Evolutionary conservation across 164 flowering plant genomes (phyloP).

Genomic region (Vitis vinifera): ASM3070453v1 NC_081823.1:4966001-4966500

Average conservation of each 20-base stretch:
- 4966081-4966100: slow-evolving; percentile 20
- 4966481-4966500: slow-evolving; percentile 16
- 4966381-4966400: slow-evolving; percentile 29
- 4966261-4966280: slow-evolving; percentile 25
- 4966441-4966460: slow-evolving; percentile 43
- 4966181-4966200: slow-evolving; percentile 49
- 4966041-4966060: slow-evolving; percentile 17
- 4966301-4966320: slow-evolving; percentile 34
- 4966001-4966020: background rate
- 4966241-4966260: slow-evolving; percentile 26
- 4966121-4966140: slow-evolving; percentile 72
- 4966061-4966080: slow-evolving; percentile 30
- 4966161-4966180: slow-evolving; percentile 47
- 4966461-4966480: slow-evolving; percentile 20
- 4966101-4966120: slow-evolving; percentile 40
- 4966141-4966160: slow-evolving; percentile 63
- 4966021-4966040: slow-evolving; percentile 52
- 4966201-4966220: slow-evolving; percentile 46
- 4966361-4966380: slow-evolving; percentile 26
- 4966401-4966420: slow-evolving; percentile 36
- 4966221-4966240: slow-evolving; percentile 25
- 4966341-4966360: slow-evolving; percentile 37
- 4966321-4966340: slow-evolving; percentile 46
- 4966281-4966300: slow-evolving; percentile 23
- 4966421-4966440: slow-evolving; percentile 33